Conservation (phyloP, 352 stramenopile species). For the Sclerospora graminicola region DNA sequence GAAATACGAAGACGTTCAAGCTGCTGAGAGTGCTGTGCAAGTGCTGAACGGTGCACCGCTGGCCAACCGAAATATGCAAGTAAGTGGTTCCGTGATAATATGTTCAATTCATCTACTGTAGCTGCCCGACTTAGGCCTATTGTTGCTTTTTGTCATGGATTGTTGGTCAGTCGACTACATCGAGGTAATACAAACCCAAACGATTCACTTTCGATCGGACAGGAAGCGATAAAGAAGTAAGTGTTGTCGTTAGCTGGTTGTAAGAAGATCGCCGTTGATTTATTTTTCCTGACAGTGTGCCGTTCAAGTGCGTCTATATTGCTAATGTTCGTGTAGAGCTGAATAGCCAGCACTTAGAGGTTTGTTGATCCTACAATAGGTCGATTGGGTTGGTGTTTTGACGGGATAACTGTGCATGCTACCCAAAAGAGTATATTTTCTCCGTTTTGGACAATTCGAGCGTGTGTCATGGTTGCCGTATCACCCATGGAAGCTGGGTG, state of each 20-base stretch:
- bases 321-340: slow-evolving; percentile 63
- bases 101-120: not conserved
- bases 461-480: slow-evolving; percentile 53
- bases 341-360: slow-evolving; percentile 67
- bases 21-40: slow-evolving; percentile 66
- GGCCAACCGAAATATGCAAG: slow-evolving; percentile 51
- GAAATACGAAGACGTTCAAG: slow-evolving; percentile 72
- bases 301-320: too few species aligned
- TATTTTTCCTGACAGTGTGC: slow-evolving; percentile 27
- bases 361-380: too few species aligned
- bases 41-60: slow-evolving; percentile 56
- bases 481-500: slow-evolving; percentile 44
- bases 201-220: slow-evolving; percentile 42
- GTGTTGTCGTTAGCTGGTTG: not conserved
- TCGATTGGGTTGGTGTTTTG: not conserved
- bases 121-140: not conserved
- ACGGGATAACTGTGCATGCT: slow-evolving; percentile 16
- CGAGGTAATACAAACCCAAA: slow-evolving; percentile 55
- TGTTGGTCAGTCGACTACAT: slow-evolving; percentile 57
- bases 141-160: not conserved
- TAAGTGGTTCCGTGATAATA: slow-evolving; percentile 13
- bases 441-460: slow-evolving; percentile 52
- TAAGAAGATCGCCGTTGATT: slow-evolving; percentile 1
- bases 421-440: too few species aligned
- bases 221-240: slow-evolving; percentile 73